Percentiles rank a stretch among this genome's conserved stretches.
phyloP scores from a whole-genome alignment of 1,139 yeast genomes.

The Blastobotrys niveus region DNA sequence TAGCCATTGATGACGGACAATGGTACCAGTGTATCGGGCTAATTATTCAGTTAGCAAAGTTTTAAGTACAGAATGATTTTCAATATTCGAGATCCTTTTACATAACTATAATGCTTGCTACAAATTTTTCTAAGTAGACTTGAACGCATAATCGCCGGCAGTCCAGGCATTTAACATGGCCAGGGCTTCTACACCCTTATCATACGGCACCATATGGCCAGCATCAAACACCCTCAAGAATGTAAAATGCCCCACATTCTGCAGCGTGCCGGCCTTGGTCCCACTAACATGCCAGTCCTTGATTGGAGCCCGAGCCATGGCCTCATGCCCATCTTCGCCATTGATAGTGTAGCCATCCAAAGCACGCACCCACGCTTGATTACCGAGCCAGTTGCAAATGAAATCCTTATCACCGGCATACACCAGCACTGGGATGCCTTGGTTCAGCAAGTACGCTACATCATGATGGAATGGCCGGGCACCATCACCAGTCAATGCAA shows the following conservation, averaged over 20 bases:
- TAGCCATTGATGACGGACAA: too few species aligned
- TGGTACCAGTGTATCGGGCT: too few species aligned
- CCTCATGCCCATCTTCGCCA: conserved; percentile 34
- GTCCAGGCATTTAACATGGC: conserved; percentile 75
- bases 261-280: conserved; percentile 33
- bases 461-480: conserved; percentile 59
- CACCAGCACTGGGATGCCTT: conserved; percentile 63
- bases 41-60: too few species aligned
- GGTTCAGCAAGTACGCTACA: conserved; percentile 50
- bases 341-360: conserved; percentile 48
- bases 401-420: conserved; percentile 90
- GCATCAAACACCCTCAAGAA: conserved; percentile 56
- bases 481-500: conserved; percentile 69
- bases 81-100: too few species aligned
- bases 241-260: conserved; percentile 47
- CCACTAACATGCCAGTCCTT: conserved; percentile 40
- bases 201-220: conserved; percentile 66
- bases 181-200: conserved; percentile 63
- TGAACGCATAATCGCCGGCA: conserved; percentile 13
- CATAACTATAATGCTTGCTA: conserved; percentile 29
- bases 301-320: conserved; percentile 25
- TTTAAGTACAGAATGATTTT: too few species aligned
- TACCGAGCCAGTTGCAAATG: conserved; percentile 88
- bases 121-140: conserved; percentile 41
- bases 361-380: conserved; percentile 68